phyloP scores from a whole-genome alignment of 1,284 basidiomycete genomes.

The Tilletiopsis washingtonensis region DNA sequence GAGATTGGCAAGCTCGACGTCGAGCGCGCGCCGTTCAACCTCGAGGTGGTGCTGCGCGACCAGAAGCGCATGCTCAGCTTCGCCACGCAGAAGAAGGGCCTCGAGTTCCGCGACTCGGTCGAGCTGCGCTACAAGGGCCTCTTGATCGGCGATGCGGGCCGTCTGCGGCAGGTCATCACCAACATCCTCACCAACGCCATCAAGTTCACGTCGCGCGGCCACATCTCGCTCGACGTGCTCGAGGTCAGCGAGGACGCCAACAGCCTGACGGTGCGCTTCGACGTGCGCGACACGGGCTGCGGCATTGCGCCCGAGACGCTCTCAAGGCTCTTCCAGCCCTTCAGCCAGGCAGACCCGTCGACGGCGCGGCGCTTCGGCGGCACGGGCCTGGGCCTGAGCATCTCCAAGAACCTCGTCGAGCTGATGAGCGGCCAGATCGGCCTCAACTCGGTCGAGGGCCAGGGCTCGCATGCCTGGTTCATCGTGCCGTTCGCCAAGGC shows the following conservation, averaged over 20 bases:
- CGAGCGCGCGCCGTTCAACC: constrained; percentile 49
- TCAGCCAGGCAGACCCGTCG: constrained; percentile 42
- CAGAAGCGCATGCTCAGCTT: constrained; percentile 45
- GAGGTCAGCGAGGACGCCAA: constrained; percentile 33
- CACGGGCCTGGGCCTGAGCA: constrained; percentile 39
- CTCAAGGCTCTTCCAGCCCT: constrained; percentile 47
- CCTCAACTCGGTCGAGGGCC: constrained; percentile 37
- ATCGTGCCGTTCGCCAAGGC: constrained; percentile 36
- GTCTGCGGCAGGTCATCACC: constrained; percentile 45
- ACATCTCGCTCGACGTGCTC: constrained; percentile 40
- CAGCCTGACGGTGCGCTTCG: constrained; percentile 35
- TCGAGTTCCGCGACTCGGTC: constrained; percentile 41
- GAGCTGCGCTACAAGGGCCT: constrained; percentile 31
- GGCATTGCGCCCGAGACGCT: constrained; percentile 43
- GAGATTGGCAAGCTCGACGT: constrained; percentile 49
- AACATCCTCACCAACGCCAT: constrained; percentile 50
- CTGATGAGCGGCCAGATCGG: constrained; percentile 40
- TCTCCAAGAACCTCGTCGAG: constrained; percentile 37
- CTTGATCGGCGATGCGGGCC: constrained; percentile 36
- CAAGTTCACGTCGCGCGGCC: constrained; percentile 47
- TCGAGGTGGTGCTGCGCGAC: constrained; percentile 46
- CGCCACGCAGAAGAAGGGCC: constrained; percentile 44
- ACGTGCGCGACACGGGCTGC: constrained; percentile 47
- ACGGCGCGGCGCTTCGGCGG: constrained; percentile 39
- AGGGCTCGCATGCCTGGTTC: constrained; percentile 42